Conservation (phyloP, 768 basidiomycete species). For the Termitomyces sp. region DNA sequence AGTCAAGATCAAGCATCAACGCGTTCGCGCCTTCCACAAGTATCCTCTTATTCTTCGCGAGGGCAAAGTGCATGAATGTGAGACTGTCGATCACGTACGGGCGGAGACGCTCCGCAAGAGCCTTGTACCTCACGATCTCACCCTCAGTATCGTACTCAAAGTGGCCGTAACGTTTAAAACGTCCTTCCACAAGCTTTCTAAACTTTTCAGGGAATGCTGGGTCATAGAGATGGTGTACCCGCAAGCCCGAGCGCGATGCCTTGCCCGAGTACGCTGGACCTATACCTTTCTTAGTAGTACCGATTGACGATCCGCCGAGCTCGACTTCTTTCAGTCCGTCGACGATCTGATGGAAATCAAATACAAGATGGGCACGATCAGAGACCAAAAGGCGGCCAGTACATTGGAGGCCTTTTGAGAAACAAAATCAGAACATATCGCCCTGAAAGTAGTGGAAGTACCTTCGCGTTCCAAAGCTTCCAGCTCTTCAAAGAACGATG, state of each 20-base stretch:
- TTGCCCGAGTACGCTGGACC: constrained; percentile 98
- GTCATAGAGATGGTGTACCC: constrained; percentile 95
- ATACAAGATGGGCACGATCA: constrained; percentile 94
- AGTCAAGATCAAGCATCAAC: constrained; percentile 97
- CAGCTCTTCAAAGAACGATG: constrained; percentile 91
- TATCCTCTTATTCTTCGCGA: constrained; percentile 69
- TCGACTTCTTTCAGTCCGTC: constrained; percentile 98
- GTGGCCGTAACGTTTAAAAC: constrained; percentile 96
- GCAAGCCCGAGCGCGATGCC: constrained; percentile 91
- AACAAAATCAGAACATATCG: background rate
- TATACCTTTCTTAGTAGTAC: constrained; percentile 97
- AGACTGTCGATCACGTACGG: constrained; percentile 92
- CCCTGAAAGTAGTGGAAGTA: constrained; percentile 17
- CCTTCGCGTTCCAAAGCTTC: constrained; percentile 84
- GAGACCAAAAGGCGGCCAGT: constrained; percentile 84
- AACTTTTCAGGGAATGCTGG: constrained; percentile 86
- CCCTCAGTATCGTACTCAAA: constrained; percentile 99
- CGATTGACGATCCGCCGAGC: constrained; percentile 91
- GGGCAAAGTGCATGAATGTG: constrained; percentile 75
- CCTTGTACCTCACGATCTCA: constrained; percentile 90
- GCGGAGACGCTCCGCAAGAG: constrained; percentile 73
- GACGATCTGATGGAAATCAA: constrained; percentile 99
- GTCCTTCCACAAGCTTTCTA: constrained; percentile 90
- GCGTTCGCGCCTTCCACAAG: constrained; percentile 98
- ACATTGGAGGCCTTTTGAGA: constrained; percentile 70